These are phyloP conservation scores for Geotrichum phurueaensis DNA, from an alignment of 1,139 yeast species.

Conservation along the genomic window DNA sequence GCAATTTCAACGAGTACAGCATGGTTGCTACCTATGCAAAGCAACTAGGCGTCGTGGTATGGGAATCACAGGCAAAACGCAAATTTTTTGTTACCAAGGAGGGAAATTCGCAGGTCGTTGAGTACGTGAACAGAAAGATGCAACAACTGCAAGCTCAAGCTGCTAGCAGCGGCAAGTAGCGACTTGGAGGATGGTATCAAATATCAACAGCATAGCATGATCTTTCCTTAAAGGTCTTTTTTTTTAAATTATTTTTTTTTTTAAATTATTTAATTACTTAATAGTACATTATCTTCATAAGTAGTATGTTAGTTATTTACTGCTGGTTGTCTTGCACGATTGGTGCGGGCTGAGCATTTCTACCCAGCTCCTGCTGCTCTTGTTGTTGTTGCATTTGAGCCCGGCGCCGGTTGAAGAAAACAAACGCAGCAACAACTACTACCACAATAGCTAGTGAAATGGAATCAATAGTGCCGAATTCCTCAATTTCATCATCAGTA, in stretches of 20 bases:
- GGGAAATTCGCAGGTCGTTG: conserved; percentile 83
- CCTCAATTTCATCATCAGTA: not conserved
- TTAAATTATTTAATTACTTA: not conserved
- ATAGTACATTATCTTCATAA: not conserved
- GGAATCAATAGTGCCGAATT: not conserved
- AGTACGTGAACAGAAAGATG: conserved; percentile 65
- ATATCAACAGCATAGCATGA: not conserved
- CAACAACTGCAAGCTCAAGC: conserved; percentile 9
- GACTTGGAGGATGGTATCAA: not conserved
- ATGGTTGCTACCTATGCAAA: conserved; percentile 69
- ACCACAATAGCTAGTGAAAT: not conserved
- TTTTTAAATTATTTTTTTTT: not conserved
- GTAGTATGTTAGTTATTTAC: not conserved
- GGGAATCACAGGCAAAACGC: conserved; percentile 68
- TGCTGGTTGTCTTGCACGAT: not conserved
- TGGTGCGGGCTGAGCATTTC: not conserved
- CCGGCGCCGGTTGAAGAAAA: not conserved
- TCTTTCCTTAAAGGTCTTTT: not conserved
- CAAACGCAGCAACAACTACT: not conserved
- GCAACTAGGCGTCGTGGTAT: conserved; percentile 82
- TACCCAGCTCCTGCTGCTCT: not conserved
- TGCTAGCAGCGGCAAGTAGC: not conserved
- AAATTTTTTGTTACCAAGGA: conserved; percentile 77
- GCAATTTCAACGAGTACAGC: conserved; percentile 70
- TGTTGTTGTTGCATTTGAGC: not conserved